Base-by-base conservation (phyloP, 2,329 filamentous ascomycete genomes). In the Talaromyces sp. region DNA sequence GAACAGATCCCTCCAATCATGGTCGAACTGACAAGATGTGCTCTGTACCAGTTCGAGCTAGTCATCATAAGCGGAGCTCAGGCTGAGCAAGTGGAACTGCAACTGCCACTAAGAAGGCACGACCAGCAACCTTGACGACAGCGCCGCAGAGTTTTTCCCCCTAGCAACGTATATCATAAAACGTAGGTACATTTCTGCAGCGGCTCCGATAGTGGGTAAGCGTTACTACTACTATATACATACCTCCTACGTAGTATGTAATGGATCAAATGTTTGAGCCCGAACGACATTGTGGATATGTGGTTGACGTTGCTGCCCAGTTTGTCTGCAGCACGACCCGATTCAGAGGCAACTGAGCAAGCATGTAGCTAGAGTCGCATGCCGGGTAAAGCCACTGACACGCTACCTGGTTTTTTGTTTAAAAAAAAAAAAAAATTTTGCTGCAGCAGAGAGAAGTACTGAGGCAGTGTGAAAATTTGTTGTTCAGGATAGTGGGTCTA, bases 281-380 rank as follows among this genome's bases (percentile, higher is more conserved):
- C 52, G n/a, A 56, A 56, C 10, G 33, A 56, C 52, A 16, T 7
- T 27, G 47, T 50, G 47, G 47, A 31, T 50, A 16, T 50, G 2
- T 13, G 10, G 33, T 22, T 45, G 56, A 19, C 72, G 73, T 77
- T 76, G 75, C 75, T 77, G 75, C 75, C 75, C 75, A 77, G 75
- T 70, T 66, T 68, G 63, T 50, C 65, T 67, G 66, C 65, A 70
- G 66, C 64, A 65, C 66, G 67, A 68, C 66, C 67, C 67, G 57
- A 65, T 10, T 24, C 22, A 24, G 19, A 11, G 37, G 16, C 14
- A n/a, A 33, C 33, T 31, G 14, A 5, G 14, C 8, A 16, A 33
- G 24, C 16, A 52, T 33, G 48, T 24, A 48, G 13, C 24, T 56
- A 56, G 9, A 35, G 31, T 39, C 33, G 33, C 35, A 54, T 54